Evolutionary conservation across 208 protist genomes (phyloP), one percentile per base, ranked within the genome.

Genomic region (Crithidia brevicula): DNA sequence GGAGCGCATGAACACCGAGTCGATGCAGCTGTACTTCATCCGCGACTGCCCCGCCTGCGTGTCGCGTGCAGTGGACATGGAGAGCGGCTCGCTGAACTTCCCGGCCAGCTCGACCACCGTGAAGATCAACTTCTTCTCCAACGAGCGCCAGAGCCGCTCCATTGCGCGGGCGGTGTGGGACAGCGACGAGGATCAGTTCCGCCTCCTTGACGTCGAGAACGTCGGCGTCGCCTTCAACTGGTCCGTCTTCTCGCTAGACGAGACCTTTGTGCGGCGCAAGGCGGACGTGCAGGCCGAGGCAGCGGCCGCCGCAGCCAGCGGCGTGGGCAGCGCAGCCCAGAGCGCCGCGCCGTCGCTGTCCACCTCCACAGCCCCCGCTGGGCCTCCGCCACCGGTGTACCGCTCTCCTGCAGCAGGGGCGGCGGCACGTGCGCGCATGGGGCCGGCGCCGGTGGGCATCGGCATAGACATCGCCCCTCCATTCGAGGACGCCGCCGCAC

Each of bases 1-100:
- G 9, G 83, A 91, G 64, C 85, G 85, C 42, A 93, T 93, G 83
- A 91, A 91, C 72, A 82, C 92, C 23, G 85, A 95, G 74, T 89
- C 81, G 42, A 87, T 95, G 85, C 86, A 95, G 77, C 54, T 95
- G 46, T 95, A 93, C 65, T 95, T 95, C 56, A 78, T 95, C 33
- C 81, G 81, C 25, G 90, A 95, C 67, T 88, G 85, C 42, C 90
- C 90, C 15, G 71, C 71, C 15, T 93, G 85, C 69, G 85, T 95
- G 45, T 92, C 86, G 27, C 87, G 86, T 31, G 90, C 87, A 2
- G 87, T 95, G 45, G 83, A 93, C 59, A 83, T 81, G 66, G 80
- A 91, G 71, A 90, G 85, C 67, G 85, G 85, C 13, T 82, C 75
- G 23, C 66, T 90, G 20, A 78, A 91, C 69, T 82, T 89, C 62